Conservation (phyloP, 2,329 filamentous ascomycete genomes). For the Conoideocrella luteorostrata region DNA sequence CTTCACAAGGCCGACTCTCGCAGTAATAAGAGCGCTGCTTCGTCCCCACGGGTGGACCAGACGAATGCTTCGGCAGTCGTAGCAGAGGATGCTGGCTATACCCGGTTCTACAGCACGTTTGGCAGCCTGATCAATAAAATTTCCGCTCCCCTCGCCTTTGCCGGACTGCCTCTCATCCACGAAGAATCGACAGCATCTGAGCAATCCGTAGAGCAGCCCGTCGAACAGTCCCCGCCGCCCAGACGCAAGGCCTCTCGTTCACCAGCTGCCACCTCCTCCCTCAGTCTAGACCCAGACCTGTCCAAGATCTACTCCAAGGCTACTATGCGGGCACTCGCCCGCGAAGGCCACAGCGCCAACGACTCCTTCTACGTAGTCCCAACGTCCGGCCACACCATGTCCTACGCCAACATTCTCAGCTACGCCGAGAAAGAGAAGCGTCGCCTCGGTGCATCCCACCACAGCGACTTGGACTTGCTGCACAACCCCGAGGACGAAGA, state of each 20-base stretch:
- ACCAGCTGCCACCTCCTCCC: conserved; percentile 12
- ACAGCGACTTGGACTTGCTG: conserved; percentile 35
- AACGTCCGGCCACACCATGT: conserved; percentile 81
- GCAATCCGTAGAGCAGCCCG: conserved; percentile 21
- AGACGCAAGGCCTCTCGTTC: conserved; percentile 24
- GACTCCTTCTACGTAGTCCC: conserved; percentile 95
- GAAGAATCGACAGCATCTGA: conserved; percentile 34
- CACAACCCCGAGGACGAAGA: conserved; percentile 52
- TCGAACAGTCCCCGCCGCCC: conserved; percentile 30
- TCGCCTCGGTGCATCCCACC: conserved; percentile 46
- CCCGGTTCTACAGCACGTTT: conserved; percentile 87
- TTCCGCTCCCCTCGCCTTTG: conserved; percentile 86
- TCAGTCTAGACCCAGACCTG: conserved; percentile 61
- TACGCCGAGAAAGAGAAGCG: conserved; percentile 62
- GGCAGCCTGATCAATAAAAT: conserved; percentile 82
- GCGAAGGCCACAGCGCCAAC: conserved; percentile 56
- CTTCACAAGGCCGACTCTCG: conserved; percentile 18
- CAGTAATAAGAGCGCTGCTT: conserved; percentile 14
- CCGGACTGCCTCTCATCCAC: conserved; percentile 71
- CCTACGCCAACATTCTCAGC: conserved; percentile 83
- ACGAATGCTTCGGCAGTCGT: conserved; percentile 8
- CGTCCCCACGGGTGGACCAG: conserved; percentile 21
- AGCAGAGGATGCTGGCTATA: conserved; percentile 70
- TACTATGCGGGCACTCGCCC: conserved; percentile 70
- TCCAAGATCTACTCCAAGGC: conserved; percentile 79